These are phyloP conservation scores for Yamadazyma paraphyllophila DNA, from an alignment of 805 yeast species.

Conservation along the genomic window DNA sequence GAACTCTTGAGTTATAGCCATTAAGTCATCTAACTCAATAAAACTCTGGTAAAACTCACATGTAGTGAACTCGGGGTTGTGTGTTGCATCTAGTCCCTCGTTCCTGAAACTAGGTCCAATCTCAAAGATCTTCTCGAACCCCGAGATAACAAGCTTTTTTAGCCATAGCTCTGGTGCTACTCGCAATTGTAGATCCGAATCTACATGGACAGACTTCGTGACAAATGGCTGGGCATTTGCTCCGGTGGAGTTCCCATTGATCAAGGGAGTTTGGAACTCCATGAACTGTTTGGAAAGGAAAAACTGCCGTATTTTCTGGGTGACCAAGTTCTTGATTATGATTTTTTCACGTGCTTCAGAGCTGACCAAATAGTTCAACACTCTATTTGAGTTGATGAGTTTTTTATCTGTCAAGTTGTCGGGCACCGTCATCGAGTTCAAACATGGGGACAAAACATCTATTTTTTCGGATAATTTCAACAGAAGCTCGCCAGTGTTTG, in stretches of 20 bases:
- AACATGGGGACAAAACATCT: conserved; percentile 60
- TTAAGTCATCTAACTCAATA: conserved; percentile 63
- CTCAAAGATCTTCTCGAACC: conserved; percentile 84
- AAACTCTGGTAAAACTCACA: conserved; percentile 85
- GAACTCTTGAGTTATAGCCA: conserved; percentile 59
- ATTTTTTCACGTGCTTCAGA: conserved; percentile 46
- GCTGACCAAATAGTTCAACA: conserved; percentile 70
- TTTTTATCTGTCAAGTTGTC: conserved; percentile 52
- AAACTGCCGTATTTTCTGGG: conserved; percentile 55
- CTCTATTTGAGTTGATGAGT: conserved; percentile 63
- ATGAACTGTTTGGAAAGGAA: conserved; percentile 56
- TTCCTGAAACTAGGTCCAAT: conserved; percentile 84
- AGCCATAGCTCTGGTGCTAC: conserved; percentile 97
- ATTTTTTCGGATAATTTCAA: conserved; percentile 55
- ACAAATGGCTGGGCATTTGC: conserved; percentile 89
- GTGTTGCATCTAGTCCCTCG: conserved; percentile 90
- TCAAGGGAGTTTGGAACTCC: conserved; percentile 87
- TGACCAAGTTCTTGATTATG: conserved; percentile 52
- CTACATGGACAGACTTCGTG: conserved; percentile 39
- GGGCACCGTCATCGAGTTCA: conserved; percentile 48
- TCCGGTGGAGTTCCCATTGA: conserved; percentile 75
- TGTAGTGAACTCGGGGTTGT: conserved; percentile 90
- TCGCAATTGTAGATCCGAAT: conserved; percentile 50
- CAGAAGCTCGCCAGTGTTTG: conserved; percentile 78
- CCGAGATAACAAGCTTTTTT: conserved; percentile 76